Percentiles rank a stretch among this genome's conserved stretches.
Conservation (phyloP, 169 alveolate species). For the Cyclospora cayetanensis region DNA sequence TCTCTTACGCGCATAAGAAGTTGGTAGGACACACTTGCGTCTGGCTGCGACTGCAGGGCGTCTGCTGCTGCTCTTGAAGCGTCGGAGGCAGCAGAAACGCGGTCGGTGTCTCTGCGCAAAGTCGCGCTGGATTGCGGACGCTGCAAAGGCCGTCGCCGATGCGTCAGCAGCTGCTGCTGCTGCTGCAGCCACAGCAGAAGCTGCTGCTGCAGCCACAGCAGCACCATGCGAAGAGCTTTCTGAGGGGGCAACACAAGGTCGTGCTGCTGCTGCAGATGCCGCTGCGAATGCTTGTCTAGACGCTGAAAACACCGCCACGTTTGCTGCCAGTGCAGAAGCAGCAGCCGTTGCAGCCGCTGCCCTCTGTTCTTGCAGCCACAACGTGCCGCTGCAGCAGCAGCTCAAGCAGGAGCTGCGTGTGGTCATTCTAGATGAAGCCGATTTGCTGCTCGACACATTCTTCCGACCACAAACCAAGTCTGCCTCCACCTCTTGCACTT, state of each 20-base stretch:
- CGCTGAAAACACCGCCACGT: neutral
- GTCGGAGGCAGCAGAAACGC: neutral
- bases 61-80: neutral
- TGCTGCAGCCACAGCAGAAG: neutral
- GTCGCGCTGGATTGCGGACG: neutral
- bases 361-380: neutral
- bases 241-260: neutral
- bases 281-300: neutral
- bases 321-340: neutral
- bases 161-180: neutral
- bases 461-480: slow-evolving; percentile 59
- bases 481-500: neutral
- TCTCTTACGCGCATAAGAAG: neutral
- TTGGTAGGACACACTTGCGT: neutral
- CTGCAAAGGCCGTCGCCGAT: neutral
- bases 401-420: slow-evolving; percentile 31
- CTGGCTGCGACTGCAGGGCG: neutral
- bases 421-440: slow-evolving; percentile 77
- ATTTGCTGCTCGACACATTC: slow-evolving; percentile 72
- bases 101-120: neutral
- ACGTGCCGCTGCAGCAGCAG: neutral
- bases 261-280: neutral
- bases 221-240: neutral
- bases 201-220: slow-evolving; percentile 14
- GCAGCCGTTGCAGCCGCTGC: neutral